Conservation (phyloP, 2,329 filamentous ascomycete genomes). For the Phaeophleospora eucalypticola region DNA sequence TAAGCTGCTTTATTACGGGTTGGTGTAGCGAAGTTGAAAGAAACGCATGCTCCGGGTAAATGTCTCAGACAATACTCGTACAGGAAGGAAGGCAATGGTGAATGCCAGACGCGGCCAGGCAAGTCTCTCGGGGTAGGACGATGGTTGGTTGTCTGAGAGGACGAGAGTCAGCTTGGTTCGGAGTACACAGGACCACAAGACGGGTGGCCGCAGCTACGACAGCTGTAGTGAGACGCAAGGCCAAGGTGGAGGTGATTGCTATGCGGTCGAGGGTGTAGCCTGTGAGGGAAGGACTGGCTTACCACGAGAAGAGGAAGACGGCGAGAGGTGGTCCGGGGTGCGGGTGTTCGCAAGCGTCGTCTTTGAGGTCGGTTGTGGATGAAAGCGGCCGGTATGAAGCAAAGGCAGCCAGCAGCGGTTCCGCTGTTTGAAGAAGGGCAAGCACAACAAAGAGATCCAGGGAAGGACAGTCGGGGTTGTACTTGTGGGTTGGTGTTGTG, state of each 20-base stretch:
- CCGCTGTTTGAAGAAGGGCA: conserved; percentile 7
- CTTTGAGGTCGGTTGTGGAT: conserved; percentile 7
- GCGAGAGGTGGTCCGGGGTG: neutral
- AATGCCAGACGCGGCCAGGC: conserved; percentile 4
- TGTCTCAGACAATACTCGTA: conserved; percentile 10
- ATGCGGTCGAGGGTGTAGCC: neutral
- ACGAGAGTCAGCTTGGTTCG: neutral
- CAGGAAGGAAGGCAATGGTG: conserved; percentile 5
- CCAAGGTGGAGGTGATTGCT: neutral
- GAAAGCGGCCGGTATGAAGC: conserved; percentile 5
- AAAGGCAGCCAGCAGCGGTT: conserved; percentile 1
- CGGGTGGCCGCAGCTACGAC: conserved; percentile 11
- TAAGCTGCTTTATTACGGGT: neutral
- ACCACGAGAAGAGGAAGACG: neutral
- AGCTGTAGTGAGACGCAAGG: conserved; percentile 5
- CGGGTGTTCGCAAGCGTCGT: conserved; percentile 9
- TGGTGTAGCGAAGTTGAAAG: neutral
- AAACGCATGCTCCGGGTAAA: conserved; percentile 9
- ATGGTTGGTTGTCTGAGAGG: conserved; percentile 2
- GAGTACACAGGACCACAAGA: conserved; percentile 1
- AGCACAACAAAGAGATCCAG: conserved; percentile 1
- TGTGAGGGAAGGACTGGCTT: neutral
- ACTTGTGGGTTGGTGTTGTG: no score
- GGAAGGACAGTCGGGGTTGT: no score
- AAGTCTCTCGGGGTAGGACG: neutral